Evolutionary conservation across 768 basidiomycete genomes (phyloP), one percentile per base, ranked within the genome.

Genomic region (Tremella fuciformis): DNA sequence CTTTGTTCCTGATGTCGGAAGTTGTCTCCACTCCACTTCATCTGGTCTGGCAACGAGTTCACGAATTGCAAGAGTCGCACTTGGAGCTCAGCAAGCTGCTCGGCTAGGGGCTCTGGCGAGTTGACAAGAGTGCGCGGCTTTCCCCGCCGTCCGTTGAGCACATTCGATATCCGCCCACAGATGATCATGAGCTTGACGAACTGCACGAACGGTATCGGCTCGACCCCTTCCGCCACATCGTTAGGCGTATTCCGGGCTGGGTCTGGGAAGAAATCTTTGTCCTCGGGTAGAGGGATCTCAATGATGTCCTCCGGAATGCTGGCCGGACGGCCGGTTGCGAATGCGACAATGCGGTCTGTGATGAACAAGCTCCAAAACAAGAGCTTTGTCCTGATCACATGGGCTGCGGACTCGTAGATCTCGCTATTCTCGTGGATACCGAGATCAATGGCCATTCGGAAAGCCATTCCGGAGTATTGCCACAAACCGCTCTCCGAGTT

Each of bases 171-270:
- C 29, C 75, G 53, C 15, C 75, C 75, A 54, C 66, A 67, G 26
- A 76, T 71, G 38, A 76, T 67, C 75, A 75, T 73, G 34, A 76
- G 63, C 50, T 69, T 67, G 13, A 73, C 67, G 15, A 71, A 51
- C 34, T 70, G 66, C 6, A 75, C 75, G 50, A 73, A 76, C 0
- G 75, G 75, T 16, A 73, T 55, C 9, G 71, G 71, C 44, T 70
- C 68, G 47, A 71, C 53, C 34, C 58, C 44, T 55, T 71, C 65
- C 16, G 21, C 13, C 1, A 55, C 46, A 50, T 29, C 38, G 21
- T 50, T 61, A 9, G 60, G 57, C 40, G 56, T 55, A 50, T 73
- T 69, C 21, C 70, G 59, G 1, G 69, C 49, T 21, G 73, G 71
- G 53, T 68, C 71, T 18, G 73, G 73, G 44, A 71, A 71, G 44